A percentile compares a stretch with the other conserved stretches of the same genome.
Evolutionary conservation across 2,329 filamentous ascomycete genomes (phyloP).

Genomic region (Fragosphaeria purpurea): DNA sequence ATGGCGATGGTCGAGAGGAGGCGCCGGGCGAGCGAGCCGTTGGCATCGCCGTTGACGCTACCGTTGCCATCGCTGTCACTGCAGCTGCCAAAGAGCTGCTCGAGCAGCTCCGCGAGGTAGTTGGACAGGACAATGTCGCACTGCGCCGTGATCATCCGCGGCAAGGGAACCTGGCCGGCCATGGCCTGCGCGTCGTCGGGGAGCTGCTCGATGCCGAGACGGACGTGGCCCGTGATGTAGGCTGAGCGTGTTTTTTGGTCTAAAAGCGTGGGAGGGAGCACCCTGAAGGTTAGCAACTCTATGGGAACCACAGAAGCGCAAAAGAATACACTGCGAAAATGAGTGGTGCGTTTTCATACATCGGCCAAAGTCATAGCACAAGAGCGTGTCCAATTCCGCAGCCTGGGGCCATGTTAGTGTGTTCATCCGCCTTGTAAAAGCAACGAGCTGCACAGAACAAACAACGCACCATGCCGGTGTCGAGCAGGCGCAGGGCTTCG

Average conservation of each 20-base stretch:
- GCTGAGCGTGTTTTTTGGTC: slow-evolving; percentile 11
- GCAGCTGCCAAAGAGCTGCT: slow-evolving; percentile 6
- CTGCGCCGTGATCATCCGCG: slow-evolving; percentile 13
- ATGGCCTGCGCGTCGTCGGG: slow-evolving; percentile 1
- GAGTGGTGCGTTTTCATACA: slow-evolving; percentile 2
- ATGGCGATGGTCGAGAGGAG: slow-evolving; percentile 1
- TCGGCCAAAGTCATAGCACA: slow-evolving; percentile 12
- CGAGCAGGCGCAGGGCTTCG: slow-evolving; percentile 10
- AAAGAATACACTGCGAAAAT: background rate
- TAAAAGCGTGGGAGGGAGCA: background rate
- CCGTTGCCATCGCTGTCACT: no score
- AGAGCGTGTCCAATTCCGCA: slow-evolving; percentile 7
- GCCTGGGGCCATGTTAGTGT: slow-evolving; percentile 5
- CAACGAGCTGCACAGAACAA: background rate
- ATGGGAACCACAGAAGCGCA: background rate
- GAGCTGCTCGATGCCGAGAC: slow-evolving; percentile 6
- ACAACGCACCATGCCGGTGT: slow-evolving; percentile 2
- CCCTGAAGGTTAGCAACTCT: background rate
- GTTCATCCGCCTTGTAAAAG: background rate
- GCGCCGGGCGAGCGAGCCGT: background rate
- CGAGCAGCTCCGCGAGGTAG: slow-evolving; percentile 6
- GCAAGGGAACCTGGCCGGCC: slow-evolving; percentile 5
- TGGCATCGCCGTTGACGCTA: background rate
- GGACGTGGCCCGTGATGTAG: background rate
- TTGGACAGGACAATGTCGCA: slow-evolving; percentile 9